Conservation (phyloP, 352 stramenopile species). For the Pythium aquatile region DNA sequence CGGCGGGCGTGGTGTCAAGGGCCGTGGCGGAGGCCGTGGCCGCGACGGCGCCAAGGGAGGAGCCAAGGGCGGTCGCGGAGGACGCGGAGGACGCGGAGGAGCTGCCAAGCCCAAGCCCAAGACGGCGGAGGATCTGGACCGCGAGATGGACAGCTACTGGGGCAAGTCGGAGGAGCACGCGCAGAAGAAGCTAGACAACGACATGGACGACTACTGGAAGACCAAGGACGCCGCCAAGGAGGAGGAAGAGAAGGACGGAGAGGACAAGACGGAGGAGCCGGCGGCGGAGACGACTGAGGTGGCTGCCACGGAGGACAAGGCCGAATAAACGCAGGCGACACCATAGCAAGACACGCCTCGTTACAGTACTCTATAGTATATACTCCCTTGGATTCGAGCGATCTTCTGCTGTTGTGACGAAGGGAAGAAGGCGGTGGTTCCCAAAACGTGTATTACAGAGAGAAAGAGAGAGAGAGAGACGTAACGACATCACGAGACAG, state of each 20-base stretch:
- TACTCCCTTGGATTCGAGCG: slow-evolving; percentile 4
- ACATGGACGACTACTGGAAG: slow-evolving; percentile 91
- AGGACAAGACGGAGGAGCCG: slow-evolving; percentile 24
- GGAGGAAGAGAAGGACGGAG: slow-evolving; percentile 11
- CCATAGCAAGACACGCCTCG: slow-evolving; percentile 1
- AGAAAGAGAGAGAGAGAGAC: background rate
- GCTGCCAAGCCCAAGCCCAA: slow-evolving; percentile 64
- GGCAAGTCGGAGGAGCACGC: slow-evolving; percentile 84
- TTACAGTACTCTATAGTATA: slow-evolving; percentile 16
- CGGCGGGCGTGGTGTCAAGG: slow-evolving; percentile 9
- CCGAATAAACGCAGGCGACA: slow-evolving; percentile 17
- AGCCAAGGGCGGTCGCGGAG: slow-evolving; percentile 26
- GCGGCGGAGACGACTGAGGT: slow-evolving; percentile 16
- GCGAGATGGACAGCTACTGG: slow-evolving; percentile 88
- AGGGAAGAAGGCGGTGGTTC: background rate
- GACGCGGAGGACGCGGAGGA: slow-evolving; percentile 24
- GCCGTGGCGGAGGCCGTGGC: slow-evolving; percentile 15
- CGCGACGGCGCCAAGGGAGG: slow-evolving; percentile 23
- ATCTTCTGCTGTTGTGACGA: background rate
- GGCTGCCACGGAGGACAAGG: slow-evolving; percentile 23
- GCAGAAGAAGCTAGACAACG: slow-evolving; percentile 75
- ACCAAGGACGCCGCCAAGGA: slow-evolving; percentile 49
- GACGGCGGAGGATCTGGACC: slow-evolving; percentile 77
- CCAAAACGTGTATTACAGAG: background rate
- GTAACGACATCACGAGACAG: background rate